Evolutionary conservation across 768 basidiomycete genomes (phyloP).

Genomic region (Daedaleopsis sinensis): DNA sequence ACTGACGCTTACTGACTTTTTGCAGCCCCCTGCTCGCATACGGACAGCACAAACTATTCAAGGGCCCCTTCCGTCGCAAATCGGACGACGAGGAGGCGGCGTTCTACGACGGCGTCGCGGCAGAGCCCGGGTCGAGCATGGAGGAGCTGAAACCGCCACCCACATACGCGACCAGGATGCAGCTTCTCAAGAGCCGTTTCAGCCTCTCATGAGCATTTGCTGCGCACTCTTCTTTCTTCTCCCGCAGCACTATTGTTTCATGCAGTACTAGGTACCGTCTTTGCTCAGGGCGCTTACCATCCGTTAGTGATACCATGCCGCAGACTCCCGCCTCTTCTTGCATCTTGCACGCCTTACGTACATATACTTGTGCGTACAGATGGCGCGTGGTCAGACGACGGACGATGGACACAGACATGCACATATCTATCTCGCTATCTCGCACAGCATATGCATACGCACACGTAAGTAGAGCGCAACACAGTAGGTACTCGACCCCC

Average conservation of each 20-base stretch:
- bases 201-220: constrained; percentile 1
- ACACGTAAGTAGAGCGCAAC: constrained; percentile 10
- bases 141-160: background rate
- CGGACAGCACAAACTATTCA: constrained; percentile 56
- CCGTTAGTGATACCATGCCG: background rate
- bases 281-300: background rate
- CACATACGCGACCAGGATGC: background rate
- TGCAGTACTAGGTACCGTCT: background rate
- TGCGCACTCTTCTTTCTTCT: background rate
- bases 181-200: constrained; percentile 17
- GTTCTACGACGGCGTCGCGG: constrained; percentile 1
- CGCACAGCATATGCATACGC: constrained; percentile 4
- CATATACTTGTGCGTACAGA: background rate
- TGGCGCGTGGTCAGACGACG: constrained; percentile 2
- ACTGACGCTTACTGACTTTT: background rate
- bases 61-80: constrained; percentile 45
- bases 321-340: background rate
- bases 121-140: constrained; percentile 1
- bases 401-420: background rate
- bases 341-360: background rate
- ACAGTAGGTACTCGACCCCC: background rate
- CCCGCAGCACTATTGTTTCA: background rate
- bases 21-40: constrained; percentile 55
- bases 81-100: constrained; percentile 5
- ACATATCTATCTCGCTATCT: background rate